These are phyloP conservation scores for Xylaria nigripes DNA, from an alignment of 495 filamentous ascomycete genomes.

Conservation along the genomic window DNA sequence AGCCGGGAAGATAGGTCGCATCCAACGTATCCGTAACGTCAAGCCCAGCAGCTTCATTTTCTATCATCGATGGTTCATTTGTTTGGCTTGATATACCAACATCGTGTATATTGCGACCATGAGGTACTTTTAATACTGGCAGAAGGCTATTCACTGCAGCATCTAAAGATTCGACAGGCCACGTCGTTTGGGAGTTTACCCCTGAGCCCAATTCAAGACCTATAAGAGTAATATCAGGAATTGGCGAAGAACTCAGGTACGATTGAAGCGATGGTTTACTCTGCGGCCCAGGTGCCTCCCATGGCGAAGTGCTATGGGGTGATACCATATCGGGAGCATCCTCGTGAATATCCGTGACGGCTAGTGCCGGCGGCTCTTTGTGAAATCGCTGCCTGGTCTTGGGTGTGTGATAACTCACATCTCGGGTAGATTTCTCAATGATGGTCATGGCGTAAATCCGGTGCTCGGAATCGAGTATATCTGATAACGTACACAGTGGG, in stretches of 20 bases:
- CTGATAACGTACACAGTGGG: too few relatives aligned
- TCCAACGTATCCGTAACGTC: background rate
- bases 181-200: background rate
- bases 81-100: background rate
- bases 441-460: background rate
- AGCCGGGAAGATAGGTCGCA: background rate
- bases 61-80: background rate
- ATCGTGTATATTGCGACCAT: background rate
- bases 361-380: slow-evolving; percentile 21
- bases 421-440: background rate
- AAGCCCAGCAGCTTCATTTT: background rate
- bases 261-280: background rate
- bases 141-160: background rate
- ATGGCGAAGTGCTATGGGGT: background rate
- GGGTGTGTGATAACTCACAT: background rate
- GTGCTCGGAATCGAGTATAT: too few relatives aligned
- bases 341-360: slow-evolving; percentile 27
- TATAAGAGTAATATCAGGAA: background rate
- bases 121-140: background rate
- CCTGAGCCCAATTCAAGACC: background rate
- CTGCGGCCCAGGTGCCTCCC: background rate
- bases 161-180: background rate
- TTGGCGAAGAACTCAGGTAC: background rate
- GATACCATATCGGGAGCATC: slow-evolving; percentile 27
- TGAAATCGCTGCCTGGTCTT: slow-evolving; percentile 18